Base-by-base conservation (phyloP, 1,284 basidiomycete species). In the Butyriboletus appendiculatus region DNA sequence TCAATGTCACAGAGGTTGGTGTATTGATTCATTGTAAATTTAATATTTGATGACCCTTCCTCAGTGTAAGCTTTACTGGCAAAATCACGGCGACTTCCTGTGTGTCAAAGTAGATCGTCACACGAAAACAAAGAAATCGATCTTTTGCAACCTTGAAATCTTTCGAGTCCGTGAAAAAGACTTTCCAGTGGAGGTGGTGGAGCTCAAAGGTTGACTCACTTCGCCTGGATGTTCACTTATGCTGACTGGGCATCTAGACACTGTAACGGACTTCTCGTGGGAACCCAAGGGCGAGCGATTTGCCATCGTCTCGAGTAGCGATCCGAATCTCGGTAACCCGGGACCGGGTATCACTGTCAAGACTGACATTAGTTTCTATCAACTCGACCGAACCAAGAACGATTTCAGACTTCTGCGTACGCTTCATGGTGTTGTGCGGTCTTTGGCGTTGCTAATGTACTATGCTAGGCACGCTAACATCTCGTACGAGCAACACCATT, bases 101-200 rank as follows among this genome's bases (percentile, higher is more conserved):
- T 99, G 97, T 67, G 97, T 99, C 75, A 98, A 98, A 77, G 97
- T 99, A 55, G 97, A 99, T 76, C 91, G 97, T 56, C 96, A 98
- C 73, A 98, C 96, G 43, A 99, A 99, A 80, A 97, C 95, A 20
- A 98, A 98, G 77, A 99, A 99, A 79, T 96, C 95, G 12, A 95
- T 94, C 52, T 99, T 96, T 79, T 97, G 96, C 76, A 99, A 99
- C 75, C 81, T 99, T 59, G 97, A 99, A 75, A 90, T 99, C 60
- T 99, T 99, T 83, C 86, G 96, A 55, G 86, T 98, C 56, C 88
- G 97, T 55, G 97, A 99, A 76, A 99, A 98, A 75, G 94, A 98
- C 73, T 95, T 88, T 74, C 97, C 97, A 2, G 96, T 99, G 44
- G 96, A 99, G 73, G 96, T 98, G 45, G 88, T 99, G 56, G 96